phyloP scores from a whole-genome alignment of 2,329 filamentous ascomycete species.

The Fusarium sp. region DNA sequence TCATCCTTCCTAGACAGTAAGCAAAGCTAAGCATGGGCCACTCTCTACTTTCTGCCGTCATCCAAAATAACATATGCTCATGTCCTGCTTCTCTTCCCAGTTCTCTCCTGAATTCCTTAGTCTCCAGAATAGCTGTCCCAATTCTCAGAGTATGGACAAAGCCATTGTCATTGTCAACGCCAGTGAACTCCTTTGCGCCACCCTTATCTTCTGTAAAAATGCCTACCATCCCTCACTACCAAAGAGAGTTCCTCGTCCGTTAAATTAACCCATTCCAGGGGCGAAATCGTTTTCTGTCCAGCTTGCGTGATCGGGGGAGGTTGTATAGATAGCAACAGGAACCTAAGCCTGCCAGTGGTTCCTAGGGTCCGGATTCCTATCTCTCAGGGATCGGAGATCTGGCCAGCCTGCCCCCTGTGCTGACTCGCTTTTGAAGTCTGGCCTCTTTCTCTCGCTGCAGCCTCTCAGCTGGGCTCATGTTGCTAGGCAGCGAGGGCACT shows the following conservation, averaged over 20 bases:
- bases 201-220: constrained; percentile 38
- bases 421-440: constrained; percentile 81
- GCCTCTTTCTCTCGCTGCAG: constrained; percentile 72
- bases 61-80: constrained; percentile 13
- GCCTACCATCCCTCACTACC: constrained; percentile 33
- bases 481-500: constrained; percentile 68
- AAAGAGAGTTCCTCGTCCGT: constrained; percentile 32
- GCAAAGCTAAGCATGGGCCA: not conserved
- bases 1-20: constrained; percentile 23
- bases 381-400: constrained; percentile 72
- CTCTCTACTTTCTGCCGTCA: constrained; percentile 7
- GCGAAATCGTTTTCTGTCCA: constrained; percentile 27
- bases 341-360: constrained; percentile 52
- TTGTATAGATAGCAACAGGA: constrained; percentile 52
- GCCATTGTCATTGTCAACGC: constrained; percentile 32
- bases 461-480: constrained; percentile 57
- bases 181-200: constrained; percentile 42
- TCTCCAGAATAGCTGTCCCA: constrained; percentile 13
- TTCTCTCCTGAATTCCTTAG: constrained; percentile 10
- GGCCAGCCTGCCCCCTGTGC: constrained; percentile 78
- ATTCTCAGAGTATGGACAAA: constrained; percentile 12
- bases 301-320: constrained; percentile 41
- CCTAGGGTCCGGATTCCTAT: constrained; percentile 60
- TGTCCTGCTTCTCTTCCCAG: constrained; percentile 26
- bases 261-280: constrained; percentile 14